phyloP scores from a whole-genome alignment of 768 basidiomycete genomes.

The Paxillus ammoniavirescens region DNA sequence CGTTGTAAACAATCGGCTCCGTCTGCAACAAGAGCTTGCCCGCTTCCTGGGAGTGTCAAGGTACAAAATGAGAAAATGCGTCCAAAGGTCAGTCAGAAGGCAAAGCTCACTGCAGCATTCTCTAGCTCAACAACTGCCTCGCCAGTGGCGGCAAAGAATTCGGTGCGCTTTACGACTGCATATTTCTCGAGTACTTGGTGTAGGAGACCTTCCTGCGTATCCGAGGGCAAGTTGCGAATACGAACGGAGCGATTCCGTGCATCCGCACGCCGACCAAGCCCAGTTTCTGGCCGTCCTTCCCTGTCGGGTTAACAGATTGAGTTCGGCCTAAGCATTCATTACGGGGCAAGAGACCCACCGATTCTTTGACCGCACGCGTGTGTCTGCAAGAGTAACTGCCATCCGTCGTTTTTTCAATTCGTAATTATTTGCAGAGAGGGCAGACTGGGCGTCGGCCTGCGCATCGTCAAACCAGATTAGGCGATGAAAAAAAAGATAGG shows the following conservation, averaged over 20 bases:
- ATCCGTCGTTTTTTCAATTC: constrained; percentile 90
- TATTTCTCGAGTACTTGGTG: constrained; percentile 88
- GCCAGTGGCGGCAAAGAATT: constrained; percentile 61
- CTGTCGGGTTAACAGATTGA: constrained; percentile 23
- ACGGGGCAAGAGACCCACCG: constrained; percentile 39
- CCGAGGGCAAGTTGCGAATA: constrained; percentile 69
- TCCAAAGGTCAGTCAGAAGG: not conserved
- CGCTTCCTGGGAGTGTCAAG: constrained; percentile 58
- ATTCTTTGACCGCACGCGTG: constrained; percentile 54
- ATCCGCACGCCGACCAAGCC: constrained; percentile 55
- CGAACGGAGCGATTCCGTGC: constrained; percentile 70
- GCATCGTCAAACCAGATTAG: constrained; percentile 1
- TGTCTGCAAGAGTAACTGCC: constrained; percentile 83
- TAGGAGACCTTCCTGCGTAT: constrained; percentile 85
- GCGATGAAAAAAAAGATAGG: not conserved
- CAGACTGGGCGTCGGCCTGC: constrained; percentile 67
- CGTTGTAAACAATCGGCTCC: constrained; percentile 72
- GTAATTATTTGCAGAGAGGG: constrained; percentile 78
- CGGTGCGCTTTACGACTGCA: constrained; percentile 65
- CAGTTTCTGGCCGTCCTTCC: constrained; percentile 49
- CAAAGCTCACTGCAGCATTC: constrained; percentile 55
- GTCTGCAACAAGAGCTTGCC: constrained; percentile 72
- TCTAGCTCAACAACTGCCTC: constrained; percentile 69
- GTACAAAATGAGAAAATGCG: not conserved
- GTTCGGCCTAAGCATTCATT: not conserved